Evolutionary conservation across 441 rosid genomes (phyloP), one percentile per base, ranked within the genome.

Genomic region (Populus hybrid): DNA sequence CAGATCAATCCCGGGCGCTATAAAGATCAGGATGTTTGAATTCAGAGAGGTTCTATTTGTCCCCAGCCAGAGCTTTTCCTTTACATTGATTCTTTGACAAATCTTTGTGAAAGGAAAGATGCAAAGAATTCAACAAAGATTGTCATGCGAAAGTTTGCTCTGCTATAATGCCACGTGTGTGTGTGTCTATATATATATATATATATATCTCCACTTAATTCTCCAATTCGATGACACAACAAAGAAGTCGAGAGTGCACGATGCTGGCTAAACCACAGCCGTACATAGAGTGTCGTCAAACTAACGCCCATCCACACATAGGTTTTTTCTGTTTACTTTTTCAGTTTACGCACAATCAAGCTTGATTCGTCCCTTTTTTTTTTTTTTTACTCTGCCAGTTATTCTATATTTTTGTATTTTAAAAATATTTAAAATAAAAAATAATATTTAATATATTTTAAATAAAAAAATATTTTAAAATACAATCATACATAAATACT

Each of bases 41-140:
- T 78, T 59, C 10, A 40, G 16, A 67, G 67, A 35, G 10, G 65
- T 21, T 61, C 59, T 36, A n/a, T 23, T 12, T 61, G 32, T 18
- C 61, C 67, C 65, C 23, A 40, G 46, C 67, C 53, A 77, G n/a
- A 26, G 61, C 42, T 30, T 73, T 80, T 61, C 46, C 36, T 66
- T 77, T 69, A 28, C 63, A 34, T 24, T 24, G 74, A 75, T 72
- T 79, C 78, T 61, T 67, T 50, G 53, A 71, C 76, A 78, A 26
- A 21, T 38, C 67, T 30, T 63, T 20, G 30, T 73, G 40, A 67
- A 20, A 40, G 38, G 14, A 78, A 77, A 67, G 77, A 35, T 61
- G 81, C 63, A 64, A 21, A 73, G 10, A 36, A 7, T 36, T 36
- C 40, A 8, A 36, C 40, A 36, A 36, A 69, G 80, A 30, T 36